A percentile compares a stretch with the other conserved stretches of the same genome.
phyloP scores from a whole-genome alignment of 2,329 filamentous ascomycete species.

The Bimuria novae-zelandiae region DNA sequence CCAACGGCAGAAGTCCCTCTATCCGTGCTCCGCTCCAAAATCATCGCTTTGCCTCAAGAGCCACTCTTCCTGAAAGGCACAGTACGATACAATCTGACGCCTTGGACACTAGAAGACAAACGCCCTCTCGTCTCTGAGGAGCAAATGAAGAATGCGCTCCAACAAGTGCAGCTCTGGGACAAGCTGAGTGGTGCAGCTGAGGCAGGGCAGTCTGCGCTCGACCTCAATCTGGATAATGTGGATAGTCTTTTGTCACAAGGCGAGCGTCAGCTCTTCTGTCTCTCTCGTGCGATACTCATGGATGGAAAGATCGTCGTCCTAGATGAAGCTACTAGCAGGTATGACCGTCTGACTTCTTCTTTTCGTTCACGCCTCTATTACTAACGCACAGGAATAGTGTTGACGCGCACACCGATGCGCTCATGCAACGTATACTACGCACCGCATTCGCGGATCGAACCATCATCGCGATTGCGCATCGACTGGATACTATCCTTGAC shows the following conservation, averaged over 20 bases:
- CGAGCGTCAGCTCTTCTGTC: slow-evolving; percentile 65
- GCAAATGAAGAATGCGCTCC: slow-evolving; percentile 16
- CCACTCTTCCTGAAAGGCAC: slow-evolving; percentile 53
- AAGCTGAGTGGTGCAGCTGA: slow-evolving; percentile 11
- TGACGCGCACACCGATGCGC: slow-evolving; percentile 88
- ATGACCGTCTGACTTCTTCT: background rate
- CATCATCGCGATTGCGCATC: slow-evolving; percentile 91
- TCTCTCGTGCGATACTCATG: slow-evolving; percentile 60
- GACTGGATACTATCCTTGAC: slow-evolving; percentile 90
- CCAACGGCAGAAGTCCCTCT: slow-evolving; percentile 49
- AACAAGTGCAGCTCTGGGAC: slow-evolving; percentile 23
- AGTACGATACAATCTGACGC: slow-evolving; percentile 48
- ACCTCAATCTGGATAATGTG: slow-evolving; percentile 16
- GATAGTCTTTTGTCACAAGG: slow-evolving; percentile 42
- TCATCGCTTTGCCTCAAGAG: slow-evolving; percentile 61
- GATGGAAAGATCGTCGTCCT: slow-evolving; percentile 23
- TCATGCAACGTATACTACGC: slow-evolving; percentile 90
- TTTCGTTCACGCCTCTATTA: background rate
- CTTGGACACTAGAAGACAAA: slow-evolving; percentile 26
- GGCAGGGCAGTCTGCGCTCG: slow-evolving; percentile 9
- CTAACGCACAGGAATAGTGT: slow-evolving; percentile 57
- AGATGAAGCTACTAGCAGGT: slow-evolving; percentile 26
- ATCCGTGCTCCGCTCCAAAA: slow-evolving; percentile 49
- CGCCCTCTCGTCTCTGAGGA: slow-evolving; percentile 12
- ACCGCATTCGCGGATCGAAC: slow-evolving; percentile 79